These are phyloP conservation scores for Lepiota venenata DNA, from an alignment of 768 basidiomycete species.

Conservation along the genomic window DNA sequence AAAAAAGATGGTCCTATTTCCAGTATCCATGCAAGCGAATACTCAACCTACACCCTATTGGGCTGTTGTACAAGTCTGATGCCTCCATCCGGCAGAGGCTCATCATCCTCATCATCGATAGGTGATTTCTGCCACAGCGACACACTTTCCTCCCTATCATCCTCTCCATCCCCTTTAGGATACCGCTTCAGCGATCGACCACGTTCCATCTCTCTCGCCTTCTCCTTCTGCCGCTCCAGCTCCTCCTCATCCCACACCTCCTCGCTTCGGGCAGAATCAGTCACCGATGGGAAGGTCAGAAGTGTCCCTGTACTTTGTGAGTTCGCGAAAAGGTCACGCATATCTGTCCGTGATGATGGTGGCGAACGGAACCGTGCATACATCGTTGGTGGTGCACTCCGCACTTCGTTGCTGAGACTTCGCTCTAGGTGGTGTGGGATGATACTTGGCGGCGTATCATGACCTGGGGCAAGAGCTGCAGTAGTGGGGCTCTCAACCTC, in stretches of 20 bases:
- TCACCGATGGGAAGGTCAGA: conserved; percentile 49
- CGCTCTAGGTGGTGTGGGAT: conserved; percentile 26
- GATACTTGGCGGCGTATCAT: conserved; percentile 26
- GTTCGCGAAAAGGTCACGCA: conserved; percentile 33
- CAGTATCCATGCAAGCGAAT: not conserved
- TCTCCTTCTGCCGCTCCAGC: conserved; percentile 27
- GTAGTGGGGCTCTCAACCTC: not conserved
- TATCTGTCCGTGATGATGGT: conserved; percentile 25
- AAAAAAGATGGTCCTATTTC: not conserved
- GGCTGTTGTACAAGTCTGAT: conserved; percentile 37
- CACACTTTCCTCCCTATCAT: conserved; percentile 61
- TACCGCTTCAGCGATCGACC: conserved; percentile 41
- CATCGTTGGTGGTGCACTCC: conserved; percentile 45
- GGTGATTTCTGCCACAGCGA: conserved; percentile 42
- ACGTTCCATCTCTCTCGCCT: conserved; percentile 36
- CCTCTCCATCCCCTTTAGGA: conserved; percentile 43
- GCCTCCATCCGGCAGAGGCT: conserved; percentile 21
- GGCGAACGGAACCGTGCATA: conserved; percentile 25
- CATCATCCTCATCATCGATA: conserved; percentile 23
- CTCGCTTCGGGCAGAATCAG: conserved; percentile 43
- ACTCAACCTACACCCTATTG: not conserved
- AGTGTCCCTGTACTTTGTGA: conserved; percentile 29
- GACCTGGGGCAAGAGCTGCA: conserved; percentile 2
- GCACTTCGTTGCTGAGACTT: conserved; percentile 29
- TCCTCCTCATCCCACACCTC: conserved; percentile 33